phyloP scores from a whole-genome alignment of 2,329 filamentous ascomycete genomes.

The Lasiodiplodia theobromae region DNA sequence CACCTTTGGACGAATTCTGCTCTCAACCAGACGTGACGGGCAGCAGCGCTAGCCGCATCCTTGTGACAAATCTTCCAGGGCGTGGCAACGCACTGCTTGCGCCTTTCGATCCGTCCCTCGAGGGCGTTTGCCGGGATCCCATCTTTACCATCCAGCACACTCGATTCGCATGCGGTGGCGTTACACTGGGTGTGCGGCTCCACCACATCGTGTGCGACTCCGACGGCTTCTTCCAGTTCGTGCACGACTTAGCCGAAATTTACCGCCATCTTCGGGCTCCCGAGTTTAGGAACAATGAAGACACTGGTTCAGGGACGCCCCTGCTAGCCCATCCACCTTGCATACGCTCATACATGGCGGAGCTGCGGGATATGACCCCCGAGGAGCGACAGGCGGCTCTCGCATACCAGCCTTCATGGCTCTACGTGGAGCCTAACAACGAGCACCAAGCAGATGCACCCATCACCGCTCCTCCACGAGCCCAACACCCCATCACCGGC shows the following conservation, averaged over 20 bases:
- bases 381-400: conserved; percentile 5
- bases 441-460: background rate
- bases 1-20: background rate
- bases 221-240: conserved; percentile 14
- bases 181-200: background rate
- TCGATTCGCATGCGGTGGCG: conserved; percentile 9
- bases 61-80: background rate
- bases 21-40: too few relatives aligned
- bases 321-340: background rate
- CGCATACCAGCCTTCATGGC: background rate
- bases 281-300: too few relatives aligned
- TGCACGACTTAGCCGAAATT: conserved; percentile 9
- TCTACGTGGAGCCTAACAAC: background rate
- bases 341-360: conserved; percentile 3
- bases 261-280: background rate
- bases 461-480: background rate
- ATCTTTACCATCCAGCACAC: conserved; percentile 20
- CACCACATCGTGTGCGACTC: background rate
- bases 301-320: background rate
- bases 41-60: background rate
- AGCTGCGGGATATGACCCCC: background rate
- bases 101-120: background rate
- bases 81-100: conserved; percentile 9
- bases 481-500: background rate
- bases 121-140: conserved; percentile 7